Conservation (phyloP, 2,329 filamentous ascomycete species). For the Phyllosticta citribraziliensis region DNA sequence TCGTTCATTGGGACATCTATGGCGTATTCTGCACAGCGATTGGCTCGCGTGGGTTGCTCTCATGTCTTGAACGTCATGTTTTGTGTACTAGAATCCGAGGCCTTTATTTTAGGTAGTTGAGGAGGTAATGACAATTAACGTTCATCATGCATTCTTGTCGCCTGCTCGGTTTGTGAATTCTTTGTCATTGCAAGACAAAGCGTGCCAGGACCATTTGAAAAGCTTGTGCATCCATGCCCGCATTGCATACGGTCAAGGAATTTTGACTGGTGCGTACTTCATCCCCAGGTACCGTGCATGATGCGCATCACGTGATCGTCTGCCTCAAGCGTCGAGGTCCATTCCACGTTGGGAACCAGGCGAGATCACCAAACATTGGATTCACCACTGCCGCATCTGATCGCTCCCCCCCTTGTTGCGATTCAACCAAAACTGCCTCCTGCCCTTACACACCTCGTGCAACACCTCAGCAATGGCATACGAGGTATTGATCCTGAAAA, state of each 20-base stretch:
- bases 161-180: neutral
- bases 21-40: slow-evolving; percentile 6
- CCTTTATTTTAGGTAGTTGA: neutral
- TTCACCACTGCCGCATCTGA: slow-evolving; percentile 5
- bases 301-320: too few relatives aligned
- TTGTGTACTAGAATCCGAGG: neutral
- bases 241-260: too few relatives aligned
- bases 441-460: neutral
- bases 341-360: neutral
- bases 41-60: slow-evolving; percentile 4
- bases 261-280: too few relatives aligned
- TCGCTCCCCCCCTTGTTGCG: neutral
- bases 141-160: neutral
- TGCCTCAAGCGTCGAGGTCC: too few relatives aligned
- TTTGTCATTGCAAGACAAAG: neutral
- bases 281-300: too few relatives aligned
- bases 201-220: too few relatives aligned
- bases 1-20: slow-evolving; percentile 9
- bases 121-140: neutral
- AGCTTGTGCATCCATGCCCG: too few relatives aligned
- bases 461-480: neutral
- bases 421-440: neutral
- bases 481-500: neutral
- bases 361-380: neutral
- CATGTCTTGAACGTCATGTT: neutral